phyloP scores from a whole-genome alignment of 2,329 filamentous ascomycete species.

The Didymella segeticola region DNA sequence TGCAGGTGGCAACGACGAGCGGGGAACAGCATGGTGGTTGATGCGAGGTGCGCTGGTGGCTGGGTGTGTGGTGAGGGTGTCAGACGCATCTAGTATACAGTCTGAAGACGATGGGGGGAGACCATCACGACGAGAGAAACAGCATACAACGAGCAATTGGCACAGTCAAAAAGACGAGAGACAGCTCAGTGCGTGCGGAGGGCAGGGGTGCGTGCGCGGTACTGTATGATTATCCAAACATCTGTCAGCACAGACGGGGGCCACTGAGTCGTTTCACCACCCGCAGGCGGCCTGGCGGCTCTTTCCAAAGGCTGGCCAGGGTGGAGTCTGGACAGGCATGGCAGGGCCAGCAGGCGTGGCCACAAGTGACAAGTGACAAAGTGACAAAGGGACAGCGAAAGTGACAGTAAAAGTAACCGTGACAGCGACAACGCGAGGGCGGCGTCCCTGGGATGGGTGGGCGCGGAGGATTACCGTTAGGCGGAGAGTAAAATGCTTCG shows the following conservation, averaged over 20 bases:
- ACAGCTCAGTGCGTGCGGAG: too few species aligned
- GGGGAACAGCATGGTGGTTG: background rate
- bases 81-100: conserved; percentile 1
- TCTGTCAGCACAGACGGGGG: conserved; percentile 6
- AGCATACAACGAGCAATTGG: too few species aligned
- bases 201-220: too few species aligned
- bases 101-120: background rate
- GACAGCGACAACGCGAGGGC: background rate
- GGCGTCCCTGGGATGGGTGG: background rate
- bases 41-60: too few species aligned
- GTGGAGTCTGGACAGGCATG: conserved; percentile 1
- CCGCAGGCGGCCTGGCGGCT: conserved; percentile 11
- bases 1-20: conserved; percentile 15
- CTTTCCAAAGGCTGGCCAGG: background rate
- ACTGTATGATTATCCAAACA: too few species aligned
- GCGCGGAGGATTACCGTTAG: background rate
- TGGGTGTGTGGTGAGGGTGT: background rate
- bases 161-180: too few species aligned
- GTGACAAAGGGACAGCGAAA: background rate
- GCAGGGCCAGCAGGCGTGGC: background rate
- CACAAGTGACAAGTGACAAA: too few species aligned
- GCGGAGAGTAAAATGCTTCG: conserved; percentile 12
- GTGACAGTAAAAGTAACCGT: background rate
- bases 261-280: conserved; percentile 7
- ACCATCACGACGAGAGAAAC: background rate